Evolutionary conservation across 306 rosid genomes (phyloP).

Genomic region (Lathyrus aphaca): DNA sequence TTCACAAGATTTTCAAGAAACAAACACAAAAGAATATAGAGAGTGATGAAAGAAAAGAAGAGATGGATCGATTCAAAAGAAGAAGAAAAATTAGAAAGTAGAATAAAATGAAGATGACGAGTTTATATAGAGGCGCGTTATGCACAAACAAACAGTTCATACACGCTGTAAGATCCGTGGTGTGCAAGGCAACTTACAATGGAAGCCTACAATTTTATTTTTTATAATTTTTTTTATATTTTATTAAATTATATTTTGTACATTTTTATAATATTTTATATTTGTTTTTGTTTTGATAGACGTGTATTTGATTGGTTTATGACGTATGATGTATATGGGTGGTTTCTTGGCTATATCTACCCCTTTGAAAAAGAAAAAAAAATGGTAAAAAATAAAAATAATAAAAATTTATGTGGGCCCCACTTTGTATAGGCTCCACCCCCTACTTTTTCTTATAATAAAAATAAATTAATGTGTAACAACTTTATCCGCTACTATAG

Average conservation of each 20-base stretch:
- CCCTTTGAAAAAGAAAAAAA: constrained; percentile 55
- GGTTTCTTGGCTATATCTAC: constrained; percentile 59
- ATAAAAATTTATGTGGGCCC: constrained; percentile 39
- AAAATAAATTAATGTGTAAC: constrained; percentile 21
- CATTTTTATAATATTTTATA: background rate
- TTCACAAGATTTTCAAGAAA: constrained; percentile 1
- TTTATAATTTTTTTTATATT: background rate
- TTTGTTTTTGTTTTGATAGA: background rate
- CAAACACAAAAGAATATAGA: background rate
- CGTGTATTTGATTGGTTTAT: constrained; percentile 39
- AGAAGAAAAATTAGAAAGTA: constrained; percentile 44
- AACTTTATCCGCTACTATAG: constrained; percentile 46
- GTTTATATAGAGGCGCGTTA: constrained; percentile 55
- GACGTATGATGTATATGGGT: constrained; percentile 50
- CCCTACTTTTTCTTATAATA: constrained; percentile 30
- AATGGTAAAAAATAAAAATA: constrained; percentile 2
- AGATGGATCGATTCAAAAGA: constrained; percentile 12
- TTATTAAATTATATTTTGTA: too few species aligned
- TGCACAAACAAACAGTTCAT: constrained; percentile 6
- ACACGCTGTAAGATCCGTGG: constrained; percentile 65
- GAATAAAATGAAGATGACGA: constrained; percentile 34
- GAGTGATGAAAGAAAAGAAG: background rate
- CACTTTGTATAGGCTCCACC: constrained; percentile 22
- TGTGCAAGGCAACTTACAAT: constrained; percentile 67
- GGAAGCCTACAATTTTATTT: constrained; percentile 49